Evolutionary conservation across 805 yeast species (phyloP), one percentile per base, ranked within the genome.

Genomic region (Ogataea wickerhamii): DNA sequence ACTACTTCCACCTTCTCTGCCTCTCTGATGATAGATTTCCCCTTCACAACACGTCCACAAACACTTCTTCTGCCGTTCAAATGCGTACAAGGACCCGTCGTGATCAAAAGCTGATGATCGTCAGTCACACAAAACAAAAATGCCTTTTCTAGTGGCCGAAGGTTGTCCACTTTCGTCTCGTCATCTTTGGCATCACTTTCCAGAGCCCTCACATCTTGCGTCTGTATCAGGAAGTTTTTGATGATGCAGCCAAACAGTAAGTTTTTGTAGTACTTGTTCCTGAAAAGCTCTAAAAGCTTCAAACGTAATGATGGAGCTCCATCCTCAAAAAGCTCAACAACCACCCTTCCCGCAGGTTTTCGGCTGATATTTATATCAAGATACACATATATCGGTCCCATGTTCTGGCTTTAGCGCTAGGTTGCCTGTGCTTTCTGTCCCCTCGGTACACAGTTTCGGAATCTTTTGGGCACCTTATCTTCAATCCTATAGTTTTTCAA

Each of bases 31-130:
- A 83, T 82, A 2, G 82, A 79, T 55, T 80, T 82, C 13, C 87
- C 95, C 49, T 67, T 69, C 6, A 67, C 50, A 8, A 87, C 88
- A 40, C 64, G 66, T 2, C 96, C 96, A 61, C 88, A 82, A 2
- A 86, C 78, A 0, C 89, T 68, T 53, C 86, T 89, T 49, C 81
- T 82, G 0, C 87, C 86, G 29, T 73, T 76, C 41, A 88, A 63
- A 60, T 87, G 96, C 1, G 87, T 82, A 6, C 80, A 73, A 2
- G 87, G 74, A 37, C 68, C 73, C 1, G 88, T 80, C 8, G 80
- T 75, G 29, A 85, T 80, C 53, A 84, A 84, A 53, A 84, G 83
- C 11, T 16, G 14, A 6, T 54, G 48, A 17, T 61, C 50, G 4
- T 80, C 82, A 48, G 79, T 80, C 83, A 82, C 75, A 23, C 85